Base-by-base conservation (phyloP, 1,139 yeast genomes). In the Schizosaccharomyces versatilis region DNA sequence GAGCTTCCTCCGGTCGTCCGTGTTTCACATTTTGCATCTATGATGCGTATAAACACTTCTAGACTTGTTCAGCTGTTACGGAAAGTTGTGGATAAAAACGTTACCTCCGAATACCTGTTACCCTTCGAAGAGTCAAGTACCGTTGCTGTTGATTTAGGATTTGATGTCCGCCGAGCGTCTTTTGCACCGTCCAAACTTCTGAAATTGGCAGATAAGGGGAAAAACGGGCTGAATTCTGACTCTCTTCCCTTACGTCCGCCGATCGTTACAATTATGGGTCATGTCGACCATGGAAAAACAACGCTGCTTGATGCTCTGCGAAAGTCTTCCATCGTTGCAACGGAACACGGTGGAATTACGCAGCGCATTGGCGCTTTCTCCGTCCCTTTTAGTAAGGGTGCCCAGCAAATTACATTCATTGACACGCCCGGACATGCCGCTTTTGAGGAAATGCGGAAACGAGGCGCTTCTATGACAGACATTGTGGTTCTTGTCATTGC, bases 401-500 rank as follows among this genome's bases (percentile, higher is more conserved):
- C 42, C 15, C 79, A 81, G 62, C 72, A 72, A 54, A 84, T 90
- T 60, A 88, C 97, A 0, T 88, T 90, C 61, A 72, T 90, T 59
- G 99, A 90, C 67, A 90, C 99, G 0, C 99, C 99, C 0, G 99
- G 99, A 0, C 99, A 90, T 68, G 94, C 96, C 12, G 98, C 97
- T 0, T 90, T 90, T 64, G 72, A 90, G 61, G 86, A 86, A 62
- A 88, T 90, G 95, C 77, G 99, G 61, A 94, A 90, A 69, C 75
- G 99, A 61, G 98, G 98, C 51, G 97, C 98, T 0, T 80, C 79
- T 61, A 78, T 88, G 53, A 90, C 99, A 0, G 99, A 90, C 71
- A 81, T 90, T 57, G 85, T 90, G 44, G 77, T 90, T 53, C 72
- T 90, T 58, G 97, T 90, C 8, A 95, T 90, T n/a, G 96, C 98